These are phyloP conservation scores for Diaporthe sp. DNA, from an alignment of 2,329 filamentous ascomycete genomes.

Conservation along the genomic window DNA sequence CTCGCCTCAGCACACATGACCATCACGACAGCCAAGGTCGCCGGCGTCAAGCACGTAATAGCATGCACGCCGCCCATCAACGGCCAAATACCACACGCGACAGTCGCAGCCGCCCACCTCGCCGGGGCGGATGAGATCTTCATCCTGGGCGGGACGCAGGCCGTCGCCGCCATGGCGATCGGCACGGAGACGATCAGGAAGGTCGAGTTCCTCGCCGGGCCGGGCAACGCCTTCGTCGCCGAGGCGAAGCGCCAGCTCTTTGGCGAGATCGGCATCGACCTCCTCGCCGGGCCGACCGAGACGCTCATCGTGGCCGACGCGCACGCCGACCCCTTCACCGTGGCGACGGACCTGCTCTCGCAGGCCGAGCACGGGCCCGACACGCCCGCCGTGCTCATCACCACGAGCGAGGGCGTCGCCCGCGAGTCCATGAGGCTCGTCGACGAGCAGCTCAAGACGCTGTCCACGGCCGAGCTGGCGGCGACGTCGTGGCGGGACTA, in stretches of 20 bases:
- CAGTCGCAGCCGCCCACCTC: constrained; percentile 64
- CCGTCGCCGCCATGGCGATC: constrained; percentile 65
- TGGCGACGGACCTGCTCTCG: constrained; percentile 62
- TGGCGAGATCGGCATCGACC: constrained; percentile 67
- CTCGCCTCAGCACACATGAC: constrained; percentile 70
- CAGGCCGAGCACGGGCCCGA: constrained; percentile 68
- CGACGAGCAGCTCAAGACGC: constrained; percentile 54
- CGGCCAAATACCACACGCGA: constrained; percentile 62
- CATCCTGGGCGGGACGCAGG: constrained; percentile 66
- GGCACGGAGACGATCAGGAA: constrained; percentile 63
- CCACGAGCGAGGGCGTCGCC: constrained; percentile 58
- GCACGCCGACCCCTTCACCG: constrained; percentile 59
- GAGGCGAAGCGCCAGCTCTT: constrained; percentile 68
- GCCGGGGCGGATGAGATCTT: constrained; percentile 66
- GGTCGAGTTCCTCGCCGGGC: constrained; percentile 67
- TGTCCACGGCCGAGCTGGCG: constrained; percentile 60
- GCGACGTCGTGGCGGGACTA: constrained; percentile 59
- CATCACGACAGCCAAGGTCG: constrained; percentile 67
- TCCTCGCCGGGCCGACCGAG: constrained; percentile 68
- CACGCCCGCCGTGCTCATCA: constrained; percentile 64
- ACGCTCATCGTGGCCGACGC: constrained; percentile 65
- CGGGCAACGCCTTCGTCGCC: constrained; percentile 68
- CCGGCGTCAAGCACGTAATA: constrained; percentile 64
- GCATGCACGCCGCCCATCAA: constrained; percentile 66
- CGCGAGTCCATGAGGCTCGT: constrained; percentile 54